Percentiles rank a stretch among this genome's conserved stretches.
phyloP scores from a whole-genome alignment of 2,329 filamentous ascomycete species.

The Cryphonectria naterciae region DNA sequence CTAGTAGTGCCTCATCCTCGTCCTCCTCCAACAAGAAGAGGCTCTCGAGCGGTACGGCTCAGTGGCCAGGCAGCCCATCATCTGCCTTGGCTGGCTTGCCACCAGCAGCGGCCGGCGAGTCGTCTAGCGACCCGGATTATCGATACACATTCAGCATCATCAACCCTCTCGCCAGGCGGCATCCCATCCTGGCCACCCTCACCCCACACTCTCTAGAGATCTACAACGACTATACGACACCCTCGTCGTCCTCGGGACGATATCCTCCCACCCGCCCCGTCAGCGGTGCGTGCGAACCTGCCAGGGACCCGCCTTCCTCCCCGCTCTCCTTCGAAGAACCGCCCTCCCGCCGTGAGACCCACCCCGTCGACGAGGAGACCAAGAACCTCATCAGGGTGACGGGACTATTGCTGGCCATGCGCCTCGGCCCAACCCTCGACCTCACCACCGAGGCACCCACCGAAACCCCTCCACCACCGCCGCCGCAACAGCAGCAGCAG shows the following conservation, averaged over 20 bases:
- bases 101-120: slow-evolving; percentile 31
- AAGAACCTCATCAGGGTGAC: slow-evolving; percentile 56
- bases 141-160: slow-evolving; percentile 77
- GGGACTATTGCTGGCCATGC: slow-evolving; percentile 55
- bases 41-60: slow-evolving; percentile 22
- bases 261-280: slow-evolving; percentile 50
- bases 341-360: slow-evolving; percentile 39
- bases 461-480: background rate
- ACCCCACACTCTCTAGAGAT: slow-evolving; percentile 68
- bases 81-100: slow-evolving; percentile 14
- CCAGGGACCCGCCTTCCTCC: slow-evolving; percentile 15
- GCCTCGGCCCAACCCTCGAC: slow-evolving; percentile 47
- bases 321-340: slow-evolving; percentile 16
- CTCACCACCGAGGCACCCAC: slow-evolving; percentile 29
- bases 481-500: slow-evolving; percentile 25
- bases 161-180: slow-evolving; percentile 67
- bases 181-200: slow-evolving; percentile 75
- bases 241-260: slow-evolving; percentile 54
- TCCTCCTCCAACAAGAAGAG: slow-evolving; percentile 33
- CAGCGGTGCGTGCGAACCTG: slow-evolving; percentile 23
- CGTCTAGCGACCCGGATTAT: slow-evolving; percentile 33
- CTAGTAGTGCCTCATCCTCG: slow-evolving; percentile 31
- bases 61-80: slow-evolving; percentile 28
- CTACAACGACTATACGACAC: slow-evolving; percentile 67
- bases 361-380: slow-evolving; percentile 48